Conservation (phyloP, 768 basidiomycete species). For the Steccherinum ochraceum region DNA sequence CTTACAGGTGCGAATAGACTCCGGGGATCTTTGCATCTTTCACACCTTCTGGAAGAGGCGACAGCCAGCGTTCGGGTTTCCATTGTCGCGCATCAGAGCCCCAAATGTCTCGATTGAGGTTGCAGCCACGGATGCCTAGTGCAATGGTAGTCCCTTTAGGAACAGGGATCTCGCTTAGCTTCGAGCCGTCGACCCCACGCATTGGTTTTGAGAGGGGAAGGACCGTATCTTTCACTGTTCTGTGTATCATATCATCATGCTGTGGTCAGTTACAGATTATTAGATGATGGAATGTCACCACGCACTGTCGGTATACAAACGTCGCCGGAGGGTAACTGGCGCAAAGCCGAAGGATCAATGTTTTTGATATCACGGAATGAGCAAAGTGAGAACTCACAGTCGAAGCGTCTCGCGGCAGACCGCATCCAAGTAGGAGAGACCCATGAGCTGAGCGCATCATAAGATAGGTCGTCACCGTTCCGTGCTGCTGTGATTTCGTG, state of each 20-base stretch:
- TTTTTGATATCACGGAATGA: not conserved
- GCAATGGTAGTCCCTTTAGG: slow-evolving; percentile 40
- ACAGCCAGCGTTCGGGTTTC: slow-evolving; percentile 60
- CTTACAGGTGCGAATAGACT: slow-evolving; percentile 38
- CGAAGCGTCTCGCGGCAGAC: slow-evolving; percentile 57
- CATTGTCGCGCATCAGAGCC: slow-evolving; percentile 53
- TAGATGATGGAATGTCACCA: not conserved
- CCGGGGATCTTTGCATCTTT: slow-evolving; percentile 34
- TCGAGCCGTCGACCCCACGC: slow-evolving; percentile 32
- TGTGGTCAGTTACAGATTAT: not conserved
- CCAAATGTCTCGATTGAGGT: slow-evolving; percentile 50
- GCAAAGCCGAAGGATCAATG: too few species aligned
- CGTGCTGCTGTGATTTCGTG: slow-evolving; percentile 12
- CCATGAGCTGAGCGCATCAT: slow-evolving; percentile 16
- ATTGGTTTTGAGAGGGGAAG: slow-evolving; percentile 50
- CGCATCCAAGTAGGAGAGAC: slow-evolving; percentile 58
- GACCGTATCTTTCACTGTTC: slow-evolving; percentile 36
- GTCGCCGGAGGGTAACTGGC: slow-evolving; percentile 42
- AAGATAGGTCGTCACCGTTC: slow-evolving; percentile 5
- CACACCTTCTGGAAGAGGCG: slow-evolving; percentile 25
- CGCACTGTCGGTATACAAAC: slow-evolving; percentile 22
- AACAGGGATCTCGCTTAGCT: slow-evolving; percentile 34
- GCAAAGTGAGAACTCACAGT: slow-evolving; percentile 15
- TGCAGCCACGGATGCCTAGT: slow-evolving; percentile 39
- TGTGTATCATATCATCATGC: too few species aligned